Conservation (phyloP, 2,329 filamentous ascomycete species). For the Cytospora mali region DNA sequence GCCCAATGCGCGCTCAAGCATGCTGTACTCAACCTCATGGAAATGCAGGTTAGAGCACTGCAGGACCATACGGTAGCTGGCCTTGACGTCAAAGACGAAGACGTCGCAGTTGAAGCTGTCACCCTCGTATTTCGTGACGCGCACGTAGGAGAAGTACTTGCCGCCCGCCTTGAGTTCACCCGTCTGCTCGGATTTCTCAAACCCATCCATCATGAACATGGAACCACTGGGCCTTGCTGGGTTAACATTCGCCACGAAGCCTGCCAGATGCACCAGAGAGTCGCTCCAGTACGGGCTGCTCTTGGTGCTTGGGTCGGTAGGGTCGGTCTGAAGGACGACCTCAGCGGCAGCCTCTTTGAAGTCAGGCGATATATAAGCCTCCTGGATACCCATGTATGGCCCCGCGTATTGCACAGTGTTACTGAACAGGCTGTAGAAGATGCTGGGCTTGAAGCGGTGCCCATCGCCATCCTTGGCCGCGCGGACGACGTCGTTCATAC, state of each 20-base stretch:
- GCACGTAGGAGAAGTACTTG: conserved; percentile 31
- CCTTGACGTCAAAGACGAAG: conserved; percentile 30
- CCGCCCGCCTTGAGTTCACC: conserved; percentile 24
- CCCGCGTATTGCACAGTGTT: conserved; percentile 30
- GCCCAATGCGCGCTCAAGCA: conserved; percentile 20
- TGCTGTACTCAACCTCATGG: conserved; percentile 29
- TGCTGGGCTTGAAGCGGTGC: conserved; percentile 24
- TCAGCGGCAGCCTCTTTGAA: conserved; percentile 29
- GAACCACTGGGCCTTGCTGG: conserved; percentile 19
- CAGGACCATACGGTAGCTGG: conserved; percentile 28
- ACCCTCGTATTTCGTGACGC: conserved; percentile 25
- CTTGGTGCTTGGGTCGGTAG: conserved; percentile 16
- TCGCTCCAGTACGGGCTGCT: conserved; percentile 32
- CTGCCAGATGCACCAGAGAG: conserved; percentile 31
- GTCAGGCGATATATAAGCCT: conserved; percentile 27
- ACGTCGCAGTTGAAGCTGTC: conserved; percentile 30
- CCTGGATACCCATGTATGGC: conserved; percentile 29
- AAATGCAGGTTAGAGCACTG: conserved; percentile 30
- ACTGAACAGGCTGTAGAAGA: conserved; percentile 34
- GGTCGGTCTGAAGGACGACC: conserved; percentile 28
- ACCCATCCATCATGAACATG: conserved; percentile 31
- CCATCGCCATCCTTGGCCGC: conserved; percentile 23
- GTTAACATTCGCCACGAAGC: conserved; percentile 30
- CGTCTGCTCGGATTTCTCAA: conserved; percentile 30
- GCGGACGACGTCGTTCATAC: conserved; percentile 19